Evolutionary conservation across 331 rosid species (phyloP).

Genomic region (Saraca asoca): DNA sequence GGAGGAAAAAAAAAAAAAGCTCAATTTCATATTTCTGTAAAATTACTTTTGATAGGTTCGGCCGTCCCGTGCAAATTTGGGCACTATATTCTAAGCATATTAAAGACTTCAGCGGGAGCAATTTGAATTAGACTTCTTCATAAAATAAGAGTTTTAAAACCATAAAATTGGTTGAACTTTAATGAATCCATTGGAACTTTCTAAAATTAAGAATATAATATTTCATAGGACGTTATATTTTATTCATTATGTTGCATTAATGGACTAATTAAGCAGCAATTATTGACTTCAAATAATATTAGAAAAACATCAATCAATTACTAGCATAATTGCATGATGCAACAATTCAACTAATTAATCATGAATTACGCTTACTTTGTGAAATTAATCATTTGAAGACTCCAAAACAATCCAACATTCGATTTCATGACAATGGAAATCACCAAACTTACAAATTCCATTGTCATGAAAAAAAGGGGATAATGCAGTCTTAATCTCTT

Average conservation of each 20-base stretch:
- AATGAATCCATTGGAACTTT: neutral
- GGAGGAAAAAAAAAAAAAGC: too few relatives aligned
- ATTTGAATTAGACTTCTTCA: too few relatives aligned
- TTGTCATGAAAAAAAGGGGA: constrained; percentile 11
- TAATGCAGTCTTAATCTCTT: constrained; percentile 6
- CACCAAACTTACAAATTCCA: constrained; percentile 28
- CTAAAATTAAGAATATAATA: too few relatives aligned
- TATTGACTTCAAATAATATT: neutral
- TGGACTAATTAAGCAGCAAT: neutral
- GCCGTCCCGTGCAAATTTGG: too few relatives aligned
- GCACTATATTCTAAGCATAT: too few relatives aligned
- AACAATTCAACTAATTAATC: constrained; percentile 7
- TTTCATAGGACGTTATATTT: neutral
- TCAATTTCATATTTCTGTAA: too few relatives aligned
- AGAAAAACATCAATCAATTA: constrained; percentile 7
- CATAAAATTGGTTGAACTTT: neutral
- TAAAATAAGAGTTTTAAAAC: too few relatives aligned
- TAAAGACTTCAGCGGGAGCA: too few relatives aligned
- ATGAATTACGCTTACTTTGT: constrained; percentile 14
- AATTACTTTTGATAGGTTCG: too few relatives aligned
- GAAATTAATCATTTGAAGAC: constrained; percentile 25
- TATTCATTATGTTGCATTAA: neutral
- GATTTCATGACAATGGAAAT: constrained; percentile 27
- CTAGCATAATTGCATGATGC: neutral
- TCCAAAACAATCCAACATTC: constrained; percentile 29